A percentile compares a stretch with the other conserved stretches of the same genome.
Conservation (phyloP, 208 protist species). For the Crithidia mellificae region DNA sequence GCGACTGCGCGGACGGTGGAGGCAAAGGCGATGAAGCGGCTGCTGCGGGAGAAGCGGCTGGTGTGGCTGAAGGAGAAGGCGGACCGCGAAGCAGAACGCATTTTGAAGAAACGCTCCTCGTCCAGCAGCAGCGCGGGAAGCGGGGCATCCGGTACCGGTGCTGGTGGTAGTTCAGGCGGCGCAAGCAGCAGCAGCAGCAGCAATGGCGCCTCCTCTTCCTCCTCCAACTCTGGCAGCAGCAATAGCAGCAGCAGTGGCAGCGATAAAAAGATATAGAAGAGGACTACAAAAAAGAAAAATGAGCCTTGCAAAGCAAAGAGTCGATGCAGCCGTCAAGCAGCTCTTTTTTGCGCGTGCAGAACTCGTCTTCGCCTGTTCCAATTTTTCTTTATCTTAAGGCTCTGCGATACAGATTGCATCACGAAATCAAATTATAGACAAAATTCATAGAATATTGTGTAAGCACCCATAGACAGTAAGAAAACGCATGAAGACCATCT, state of each 20-base stretch:
- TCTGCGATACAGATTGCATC: too few relatives aligned
- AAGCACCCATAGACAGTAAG: too few relatives aligned
- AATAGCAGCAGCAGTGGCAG: slow-evolving; percentile 11
- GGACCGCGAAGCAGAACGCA: slow-evolving; percentile 66
- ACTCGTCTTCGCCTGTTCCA: too few relatives aligned
- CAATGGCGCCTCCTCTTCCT: slow-evolving; percentile 3
- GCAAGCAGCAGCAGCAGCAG: background rate
- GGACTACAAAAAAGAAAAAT: too few relatives aligned
- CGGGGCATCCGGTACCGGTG: background rate
- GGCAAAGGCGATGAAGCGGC: slow-evolving; percentile 50
- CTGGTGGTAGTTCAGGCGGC: background rate
- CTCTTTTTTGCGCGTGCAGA: too few relatives aligned
- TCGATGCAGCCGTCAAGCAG: too few relatives aligned
- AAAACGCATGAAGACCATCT: too few relatives aligned
- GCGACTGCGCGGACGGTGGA: slow-evolving; percentile 70
- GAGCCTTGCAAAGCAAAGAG: too few relatives aligned
- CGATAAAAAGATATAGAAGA: background rate
- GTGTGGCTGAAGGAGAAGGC: slow-evolving; percentile 79
- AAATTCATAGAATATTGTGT: too few relatives aligned
- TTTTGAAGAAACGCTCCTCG: slow-evolving; percentile 69
- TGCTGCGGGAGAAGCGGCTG: slow-evolving; percentile 77
- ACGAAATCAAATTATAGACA: too few relatives aligned
- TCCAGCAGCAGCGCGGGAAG: background rate
- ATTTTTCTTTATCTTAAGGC: too few relatives aligned
- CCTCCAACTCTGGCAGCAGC: slow-evolving; percentile 11